These are phyloP conservation scores for Tetrapisispora fleetii DNA, from an alignment of 805 yeast species.

Conservation along the genomic window DNA sequence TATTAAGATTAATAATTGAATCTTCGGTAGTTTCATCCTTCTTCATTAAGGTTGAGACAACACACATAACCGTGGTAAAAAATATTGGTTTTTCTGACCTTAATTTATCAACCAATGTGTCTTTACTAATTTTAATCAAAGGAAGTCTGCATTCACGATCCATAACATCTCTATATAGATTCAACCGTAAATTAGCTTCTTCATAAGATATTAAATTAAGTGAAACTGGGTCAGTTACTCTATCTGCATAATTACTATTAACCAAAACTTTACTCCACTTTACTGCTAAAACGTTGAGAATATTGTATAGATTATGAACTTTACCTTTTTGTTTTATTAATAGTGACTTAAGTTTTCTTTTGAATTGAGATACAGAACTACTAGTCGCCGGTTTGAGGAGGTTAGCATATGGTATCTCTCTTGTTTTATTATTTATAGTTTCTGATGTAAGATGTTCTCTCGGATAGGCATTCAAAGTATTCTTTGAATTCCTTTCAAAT, in stretches of 20 bases:
- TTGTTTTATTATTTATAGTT: neutral
- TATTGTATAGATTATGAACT: conserved; percentile 36
- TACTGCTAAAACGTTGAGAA: conserved; percentile 32
- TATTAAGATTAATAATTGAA: conserved; percentile 40
- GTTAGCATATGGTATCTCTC: neutral
- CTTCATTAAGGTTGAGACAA: conserved; percentile 39
- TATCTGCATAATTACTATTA: conserved; percentile 35
- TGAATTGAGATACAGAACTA: conserved; percentile 8
- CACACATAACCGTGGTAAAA: conserved; percentile 55
- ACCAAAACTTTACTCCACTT: conserved; percentile 39
- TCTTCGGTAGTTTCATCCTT: conserved; percentile 29
- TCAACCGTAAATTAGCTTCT: conserved; percentile 49
- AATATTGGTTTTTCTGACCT: conserved; percentile 47
- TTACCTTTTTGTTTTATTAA: conserved; percentile 20
- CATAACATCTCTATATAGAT: conserved; percentile 39
- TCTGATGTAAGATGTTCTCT: neutral
- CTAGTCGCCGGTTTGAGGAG: neutral
- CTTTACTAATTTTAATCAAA: conserved; percentile 43
- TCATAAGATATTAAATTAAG: conserved; percentile 46
- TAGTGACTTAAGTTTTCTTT: conserved; percentile 19
- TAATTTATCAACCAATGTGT: conserved; percentile 37
- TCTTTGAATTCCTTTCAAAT: neutral
- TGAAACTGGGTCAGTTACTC: conserved; percentile 43
- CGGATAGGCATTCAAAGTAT: neutral
- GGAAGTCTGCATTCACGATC: conserved; percentile 39